Evolutionary conservation across 495 filamentous ascomycete genomes (phyloP).

Genomic region (Astrocystis sublimbata): DNA sequence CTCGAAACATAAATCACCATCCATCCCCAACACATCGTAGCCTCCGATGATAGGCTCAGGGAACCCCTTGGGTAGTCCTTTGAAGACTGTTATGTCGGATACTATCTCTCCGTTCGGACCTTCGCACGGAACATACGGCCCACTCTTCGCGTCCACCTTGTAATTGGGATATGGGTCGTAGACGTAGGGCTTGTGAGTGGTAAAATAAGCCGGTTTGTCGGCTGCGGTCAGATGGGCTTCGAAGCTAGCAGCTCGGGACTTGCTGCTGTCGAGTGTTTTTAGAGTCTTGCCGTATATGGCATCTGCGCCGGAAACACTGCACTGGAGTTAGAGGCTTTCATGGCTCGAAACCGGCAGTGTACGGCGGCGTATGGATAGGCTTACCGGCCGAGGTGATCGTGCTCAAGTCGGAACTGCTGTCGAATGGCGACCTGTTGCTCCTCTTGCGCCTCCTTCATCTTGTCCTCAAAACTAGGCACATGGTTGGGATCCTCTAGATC

Average conservation of each 20-base stretch:
- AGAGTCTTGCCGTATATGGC: conserved; percentile 52
- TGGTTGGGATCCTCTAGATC: conserved; percentile 7
- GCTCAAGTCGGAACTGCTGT: conserved; percentile 44
- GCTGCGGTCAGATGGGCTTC: conserved; percentile 27
- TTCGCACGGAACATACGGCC: conserved; percentile 33
- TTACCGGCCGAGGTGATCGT: conserved; percentile 41
- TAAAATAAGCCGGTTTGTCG: conserved; percentile 30
- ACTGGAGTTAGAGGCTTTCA: conserved; percentile 5
- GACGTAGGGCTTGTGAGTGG: conserved; percentile 33
- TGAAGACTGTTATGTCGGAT: conserved; percentile 47
- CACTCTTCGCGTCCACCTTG: conserved; percentile 38
- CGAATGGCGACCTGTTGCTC: conserved; percentile 31
- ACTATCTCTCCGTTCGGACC: conserved; percentile 34
- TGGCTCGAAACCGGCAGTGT: not conserved
- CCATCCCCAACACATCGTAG: conserved; percentile 69
- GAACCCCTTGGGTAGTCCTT: conserved; percentile 68
- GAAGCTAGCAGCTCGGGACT: conserved; percentile 27
- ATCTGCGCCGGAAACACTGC: conserved; percentile 35
- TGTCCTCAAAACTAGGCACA: conserved; percentile 21
- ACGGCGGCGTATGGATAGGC: conserved; percentile 10
- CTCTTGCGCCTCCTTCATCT: conserved; percentile 31
- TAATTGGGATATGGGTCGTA: conserved; percentile 55
- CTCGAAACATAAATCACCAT: conserved; percentile 87
- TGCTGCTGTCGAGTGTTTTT: conserved; percentile 36
- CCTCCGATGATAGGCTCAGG: conserved; percentile 79